Base-by-base conservation (phyloP, 2,329 filamentous ascomycete species). In the Talaromyces sp. region DNA sequence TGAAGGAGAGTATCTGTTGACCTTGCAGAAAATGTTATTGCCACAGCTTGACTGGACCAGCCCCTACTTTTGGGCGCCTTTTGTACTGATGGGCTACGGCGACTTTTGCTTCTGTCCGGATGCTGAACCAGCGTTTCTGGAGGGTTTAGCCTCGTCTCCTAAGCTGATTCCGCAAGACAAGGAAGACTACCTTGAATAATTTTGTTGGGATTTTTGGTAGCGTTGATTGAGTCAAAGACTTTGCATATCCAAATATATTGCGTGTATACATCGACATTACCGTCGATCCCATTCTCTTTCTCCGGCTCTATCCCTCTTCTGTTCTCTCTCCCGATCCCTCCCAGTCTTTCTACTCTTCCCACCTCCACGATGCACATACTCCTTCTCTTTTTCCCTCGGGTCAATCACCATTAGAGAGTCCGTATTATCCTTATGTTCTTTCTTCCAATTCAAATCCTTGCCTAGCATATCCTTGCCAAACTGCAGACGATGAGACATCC, bases 391-490 rank as follows among this genome's bases (percentile, higher is more conserved):
- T 73, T 93, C 91, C 61, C 91, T 81, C 1, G 93, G 93, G 79
- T 99, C 95, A 75, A 98, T 97, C 3, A 98, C 92, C 53, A 96
- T 86, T 51, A 96, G 76, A n/a, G 72, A 73, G 64, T 78, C 76
- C 3, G 64, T 67, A 69, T 97, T 91, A 62, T 97, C 92, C 23
- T 50, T 50, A 70, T 94, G 93, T 76, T 95, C 93, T 76, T 87
- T 89, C 72, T 94, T 91, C 83, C 95, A 96, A 58, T 85, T 91
- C 59, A 98, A 77, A 75, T 98, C 87, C 73, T 98, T 98, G 23
- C 95, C 95, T 5, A 97, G 77, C 66, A 89, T 90, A 69, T 98
- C 95, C 64, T 93, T 95, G 42, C 89, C 90, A 74, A 97, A 98
- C 53, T 85, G 91, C 40, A 99, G 81, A 9, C 86, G 83, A 74